phyloP scores from a whole-genome alignment of 345 rosid species.

The Euphorbia pulcherrima region DNA sequence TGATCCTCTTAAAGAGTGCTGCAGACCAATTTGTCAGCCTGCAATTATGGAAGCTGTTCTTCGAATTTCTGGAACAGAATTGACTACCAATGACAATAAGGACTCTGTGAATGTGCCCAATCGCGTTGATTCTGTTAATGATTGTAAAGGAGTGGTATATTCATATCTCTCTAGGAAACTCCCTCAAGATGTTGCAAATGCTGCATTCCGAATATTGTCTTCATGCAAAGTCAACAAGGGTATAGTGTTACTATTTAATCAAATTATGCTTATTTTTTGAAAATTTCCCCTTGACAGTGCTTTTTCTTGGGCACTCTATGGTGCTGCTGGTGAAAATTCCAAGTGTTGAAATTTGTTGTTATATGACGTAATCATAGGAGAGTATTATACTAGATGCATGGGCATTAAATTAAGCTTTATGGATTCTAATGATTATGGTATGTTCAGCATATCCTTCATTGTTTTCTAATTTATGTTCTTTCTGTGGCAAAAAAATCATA shows the following conservation, averaged over 20 bases:
- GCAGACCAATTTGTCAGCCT: constrained; percentile 82
- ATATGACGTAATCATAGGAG: not conserved
- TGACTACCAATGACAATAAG: constrained; percentile 42
- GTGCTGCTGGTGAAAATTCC: not conserved
- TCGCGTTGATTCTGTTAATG: constrained; percentile 50
- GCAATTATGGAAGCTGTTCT: constrained; percentile 84
- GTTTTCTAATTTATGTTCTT: not conserved
- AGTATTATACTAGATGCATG: not conserved
- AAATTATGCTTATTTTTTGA: constrained; percentile 7
- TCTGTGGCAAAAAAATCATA: not conserved
- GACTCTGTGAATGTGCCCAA: constrained; percentile 41
- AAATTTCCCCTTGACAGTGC: not conserved
- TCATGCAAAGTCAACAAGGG: constrained; percentile 96
- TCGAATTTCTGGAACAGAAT: constrained; percentile 57
- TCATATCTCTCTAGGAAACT: constrained; percentile 78
- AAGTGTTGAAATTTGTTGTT: not conserved
- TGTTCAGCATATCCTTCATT: not conserved
- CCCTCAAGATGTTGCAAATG: constrained; percentile 53
- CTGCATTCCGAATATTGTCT: constrained; percentile 72
- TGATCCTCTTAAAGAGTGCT: constrained; percentile 91
- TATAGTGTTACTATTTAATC: constrained; percentile 23
- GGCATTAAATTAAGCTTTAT: not conserved
- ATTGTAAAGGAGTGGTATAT: constrained; percentile 81
- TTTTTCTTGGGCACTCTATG: not conserved
- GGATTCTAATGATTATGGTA: not conserved